Evolutionary conservation across 495 filamentous ascomycete species (phyloP).

Genomic region (Penicillium ochrochloron): DNA sequence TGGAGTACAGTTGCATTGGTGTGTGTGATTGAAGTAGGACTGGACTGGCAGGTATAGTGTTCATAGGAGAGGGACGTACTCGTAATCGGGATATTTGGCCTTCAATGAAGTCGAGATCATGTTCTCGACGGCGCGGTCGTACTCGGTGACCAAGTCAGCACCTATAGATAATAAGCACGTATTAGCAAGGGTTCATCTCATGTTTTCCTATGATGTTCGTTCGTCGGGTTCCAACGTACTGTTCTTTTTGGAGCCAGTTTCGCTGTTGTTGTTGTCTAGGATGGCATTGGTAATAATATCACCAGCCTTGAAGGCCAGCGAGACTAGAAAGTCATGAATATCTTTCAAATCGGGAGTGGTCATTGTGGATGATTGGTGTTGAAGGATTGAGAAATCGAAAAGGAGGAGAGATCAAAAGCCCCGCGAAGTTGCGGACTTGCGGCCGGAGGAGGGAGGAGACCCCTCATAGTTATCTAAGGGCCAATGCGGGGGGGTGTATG

Average conservation of each 20-base stretch:
- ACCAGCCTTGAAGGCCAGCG: constrained; percentile 77
- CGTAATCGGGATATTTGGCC: constrained; percentile 67
- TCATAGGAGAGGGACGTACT: constrained; percentile 34
- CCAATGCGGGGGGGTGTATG: not conserved
- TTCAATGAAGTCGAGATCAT: constrained; percentile 69
- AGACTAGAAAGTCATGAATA: constrained; percentile 78
- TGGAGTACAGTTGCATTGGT: too few species aligned
- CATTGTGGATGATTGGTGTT: constrained; percentile 19
- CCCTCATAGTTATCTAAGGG: not conserved
- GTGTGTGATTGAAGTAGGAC: not conserved
- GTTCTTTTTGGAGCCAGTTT: constrained; percentile 79
- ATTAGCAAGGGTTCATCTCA: not conserved
- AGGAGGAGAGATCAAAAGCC: constrained; percentile 4
- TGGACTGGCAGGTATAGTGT: not conserved
- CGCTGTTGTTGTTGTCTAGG: constrained; percentile 57
- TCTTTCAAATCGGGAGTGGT: constrained; percentile 64
- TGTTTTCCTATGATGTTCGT: not conserved
- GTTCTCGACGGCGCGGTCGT: constrained; percentile 80
- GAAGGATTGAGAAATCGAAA: not conserved
- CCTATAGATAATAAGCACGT: constrained; percentile 46
- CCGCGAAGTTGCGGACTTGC: not conserved
- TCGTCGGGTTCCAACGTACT: constrained; percentile 53
- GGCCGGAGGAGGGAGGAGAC: constrained; percentile 1
- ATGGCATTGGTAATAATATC: constrained; percentile 79
- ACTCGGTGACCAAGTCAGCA: constrained; percentile 85